Evolutionary conservation across 371 early-diverging fungal species (phyloP).

Genomic region (Syncephalis plumigaleata): DNA sequence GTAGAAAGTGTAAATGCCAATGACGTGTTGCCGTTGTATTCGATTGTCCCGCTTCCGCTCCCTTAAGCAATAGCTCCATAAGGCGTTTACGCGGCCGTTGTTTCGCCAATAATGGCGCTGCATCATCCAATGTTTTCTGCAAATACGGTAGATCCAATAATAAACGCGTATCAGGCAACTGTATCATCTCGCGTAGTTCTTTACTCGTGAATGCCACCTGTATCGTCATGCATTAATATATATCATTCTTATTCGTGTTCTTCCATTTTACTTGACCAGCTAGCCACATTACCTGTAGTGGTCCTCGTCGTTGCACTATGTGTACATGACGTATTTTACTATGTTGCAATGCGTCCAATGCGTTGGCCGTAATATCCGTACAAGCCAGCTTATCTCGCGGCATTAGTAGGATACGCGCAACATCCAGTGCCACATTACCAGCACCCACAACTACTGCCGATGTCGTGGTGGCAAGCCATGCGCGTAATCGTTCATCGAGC

Average conservation of each 20-base stretch:
- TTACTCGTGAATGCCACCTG: constrained; percentile 84
- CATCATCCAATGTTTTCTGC: constrained; percentile 11
- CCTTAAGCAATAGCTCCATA: constrained; percentile 57
- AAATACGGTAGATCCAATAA: constrained; percentile 37
- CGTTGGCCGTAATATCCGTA: constrained; percentile 77
- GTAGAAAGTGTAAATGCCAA: constrained; percentile 57
- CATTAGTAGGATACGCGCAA: constrained; percentile 74
- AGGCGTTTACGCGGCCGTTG: constrained; percentile 56
- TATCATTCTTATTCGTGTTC: constrained; percentile 49
- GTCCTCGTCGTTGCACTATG: constrained; percentile 83
- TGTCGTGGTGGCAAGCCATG: constrained; percentile 45
- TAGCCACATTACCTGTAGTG: constrained; percentile 56
- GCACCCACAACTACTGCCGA: constrained; percentile 70
- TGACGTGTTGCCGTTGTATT: constrained; percentile 10
- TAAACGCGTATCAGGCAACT: constrained; percentile 38
- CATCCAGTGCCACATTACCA: constrained; percentile 93
- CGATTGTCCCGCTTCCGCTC: constrained; percentile 13
- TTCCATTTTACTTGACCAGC: constrained; percentile 12
- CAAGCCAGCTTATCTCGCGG: constrained; percentile 51
- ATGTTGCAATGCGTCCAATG: constrained; percentile 43
- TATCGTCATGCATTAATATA: constrained; percentile 1
- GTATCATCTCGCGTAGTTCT: constrained; percentile 87
- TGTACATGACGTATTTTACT: constrained; percentile 65
- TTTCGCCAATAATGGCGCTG: constrained; percentile 16
- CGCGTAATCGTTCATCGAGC: constrained; percentile 20